Conservation (phyloP, 2,329 filamentous ascomycete genomes). For the Fusarium clavum region DNA sequence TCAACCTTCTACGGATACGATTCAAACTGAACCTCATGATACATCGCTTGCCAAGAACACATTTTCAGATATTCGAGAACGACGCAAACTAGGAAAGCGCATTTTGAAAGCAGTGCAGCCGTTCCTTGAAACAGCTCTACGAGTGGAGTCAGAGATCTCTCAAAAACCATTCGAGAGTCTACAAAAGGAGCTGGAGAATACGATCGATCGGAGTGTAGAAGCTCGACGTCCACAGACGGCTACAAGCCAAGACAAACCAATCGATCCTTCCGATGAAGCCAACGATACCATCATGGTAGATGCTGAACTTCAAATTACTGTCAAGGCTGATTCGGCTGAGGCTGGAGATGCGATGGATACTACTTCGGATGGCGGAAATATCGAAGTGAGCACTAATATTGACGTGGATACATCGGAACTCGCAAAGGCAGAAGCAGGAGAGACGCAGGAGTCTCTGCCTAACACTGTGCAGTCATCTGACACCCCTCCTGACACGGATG, state of each 20-base stretch:
- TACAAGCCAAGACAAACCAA: conserved; percentile 53
- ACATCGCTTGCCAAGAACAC: conserved; percentile 63
- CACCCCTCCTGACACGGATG: conserved; percentile 62
- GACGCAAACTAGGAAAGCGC: conserved; percentile 86
- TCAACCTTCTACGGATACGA: conserved; percentile 40
- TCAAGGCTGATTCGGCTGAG: conserved; percentile 48
- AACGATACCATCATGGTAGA: conserved; percentile 66
- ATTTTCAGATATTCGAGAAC: conserved; percentile 79
- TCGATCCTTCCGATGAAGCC: conserved; percentile 54
- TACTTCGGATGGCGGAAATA: conserved; percentile 55
- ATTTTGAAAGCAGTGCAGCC: conserved; percentile 88
- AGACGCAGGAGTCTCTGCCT: conserved; percentile 42
- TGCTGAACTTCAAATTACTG: conserved; percentile 61
- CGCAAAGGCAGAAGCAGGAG: conserved; percentile 45
- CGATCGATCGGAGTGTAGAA: conserved; percentile 76
- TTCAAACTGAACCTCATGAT: conserved; percentile 54
- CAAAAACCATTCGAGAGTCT: conserved; percentile 76
- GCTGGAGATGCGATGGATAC: conserved; percentile 52
- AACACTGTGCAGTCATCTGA: conserved; percentile 49
- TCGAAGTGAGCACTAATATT: conserved; percentile 60
- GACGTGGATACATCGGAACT: conserved; percentile 60
- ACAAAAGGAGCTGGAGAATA: conserved; percentile 77
- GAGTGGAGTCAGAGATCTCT: conserved; percentile 84
- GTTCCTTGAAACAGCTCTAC: conserved; percentile 78
- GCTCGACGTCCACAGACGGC: conserved; percentile 57